These are phyloP conservation scores for Lachancea sp. DNA, from an alignment of 805 yeast genomes.

Conservation along the genomic window DNA sequence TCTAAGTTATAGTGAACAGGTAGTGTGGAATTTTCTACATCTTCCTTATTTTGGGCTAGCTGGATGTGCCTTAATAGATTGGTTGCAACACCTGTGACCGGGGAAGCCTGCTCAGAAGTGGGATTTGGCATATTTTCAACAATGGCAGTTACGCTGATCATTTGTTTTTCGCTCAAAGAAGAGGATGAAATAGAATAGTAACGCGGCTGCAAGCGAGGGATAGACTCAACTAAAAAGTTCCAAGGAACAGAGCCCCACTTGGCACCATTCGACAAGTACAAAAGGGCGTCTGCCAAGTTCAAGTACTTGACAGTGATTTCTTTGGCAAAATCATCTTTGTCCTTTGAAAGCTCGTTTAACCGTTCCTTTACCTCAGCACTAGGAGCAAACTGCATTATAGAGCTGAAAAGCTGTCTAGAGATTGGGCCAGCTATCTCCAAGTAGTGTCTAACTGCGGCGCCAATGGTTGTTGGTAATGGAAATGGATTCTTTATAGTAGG, in stretches of 20 bases:
- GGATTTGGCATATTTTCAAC: constrained; percentile 57
- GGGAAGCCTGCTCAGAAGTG: constrained; percentile 24
- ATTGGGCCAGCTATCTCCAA: constrained; percentile 90
- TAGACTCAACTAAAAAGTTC: constrained; percentile 72
- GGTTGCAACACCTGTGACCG: constrained; percentile 74
- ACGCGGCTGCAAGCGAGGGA: constrained; percentile 84
- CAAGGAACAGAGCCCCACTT: constrained; percentile 80
- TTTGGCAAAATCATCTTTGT: constrained; percentile 61
- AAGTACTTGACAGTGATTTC: constrained; percentile 55
- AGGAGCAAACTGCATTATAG: constrained; percentile 81
- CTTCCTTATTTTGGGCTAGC: constrained; percentile 46
- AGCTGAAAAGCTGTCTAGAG: constrained; percentile 76
- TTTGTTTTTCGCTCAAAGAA: constrained; percentile 64
- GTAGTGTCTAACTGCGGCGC: constrained; percentile 75
- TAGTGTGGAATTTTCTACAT: constrained; percentile 24
- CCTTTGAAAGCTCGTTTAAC: constrained; percentile 46
- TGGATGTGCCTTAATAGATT: constrained; percentile 75
- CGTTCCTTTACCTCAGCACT: constrained; percentile 41
- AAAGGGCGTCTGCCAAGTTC: constrained; percentile 72
- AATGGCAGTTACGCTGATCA: constrained; percentile 82
- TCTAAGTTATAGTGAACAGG: constrained; percentile 57
- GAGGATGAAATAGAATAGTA: constrained; percentile 95
- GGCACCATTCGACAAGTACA: constrained; percentile 50
- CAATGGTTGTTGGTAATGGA: constrained; percentile 84
- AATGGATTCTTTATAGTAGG: constrained; percentile 56